phyloP scores from a whole-genome alignment of 2,329 filamentous ascomycete genomes.

The Cladosporium sp. region DNA sequence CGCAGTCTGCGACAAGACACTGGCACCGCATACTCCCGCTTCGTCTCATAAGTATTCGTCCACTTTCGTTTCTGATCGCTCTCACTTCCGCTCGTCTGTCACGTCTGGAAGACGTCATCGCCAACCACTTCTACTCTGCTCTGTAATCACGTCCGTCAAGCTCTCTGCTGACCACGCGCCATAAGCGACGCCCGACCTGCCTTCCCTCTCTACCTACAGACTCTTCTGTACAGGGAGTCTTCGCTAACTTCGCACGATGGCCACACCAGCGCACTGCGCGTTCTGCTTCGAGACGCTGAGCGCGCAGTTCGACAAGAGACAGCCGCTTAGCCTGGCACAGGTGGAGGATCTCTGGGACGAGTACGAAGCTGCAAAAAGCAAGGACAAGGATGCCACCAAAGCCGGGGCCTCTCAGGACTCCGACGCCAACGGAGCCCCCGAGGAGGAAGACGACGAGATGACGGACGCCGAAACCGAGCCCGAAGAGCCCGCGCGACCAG shows the following conservation, averaged over 20 bases:
- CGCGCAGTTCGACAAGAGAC: conserved; percentile 65
- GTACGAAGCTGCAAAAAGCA: conserved; percentile 37
- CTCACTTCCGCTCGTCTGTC: not conserved
- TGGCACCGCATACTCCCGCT: not conserved
- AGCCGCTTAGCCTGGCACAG: conserved; percentile 59
- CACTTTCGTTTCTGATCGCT: not conserved
- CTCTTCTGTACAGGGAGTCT: too few relatives aligned
- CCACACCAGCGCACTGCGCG: conserved; percentile 76
- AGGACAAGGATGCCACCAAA: conserved; percentile 20
- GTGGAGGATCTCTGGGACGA: conserved; percentile 64
- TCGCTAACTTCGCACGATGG: conserved; percentile 52
- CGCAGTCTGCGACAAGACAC: not conserved
- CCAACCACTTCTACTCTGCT: too few relatives aligned
- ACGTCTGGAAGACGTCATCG: too few relatives aligned
- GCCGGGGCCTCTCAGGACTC: conserved; percentile 20
- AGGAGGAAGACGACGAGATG: conserved; percentile 35
- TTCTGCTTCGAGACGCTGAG: conserved; percentile 86
- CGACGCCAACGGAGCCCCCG: conserved; percentile 19
- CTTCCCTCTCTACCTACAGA: not conserved
- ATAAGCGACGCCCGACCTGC: not conserved
- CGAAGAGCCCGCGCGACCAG: conserved; percentile 28
- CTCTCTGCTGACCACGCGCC: not conserved
- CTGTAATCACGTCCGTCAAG: not conserved
- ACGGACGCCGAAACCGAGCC: conserved; percentile 24
- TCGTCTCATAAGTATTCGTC: not conserved